These are phyloP conservation scores for Skeletonema grethae DNA, from an alignment of 108 stramenopile species.

Conservation along the genomic window DNA sequence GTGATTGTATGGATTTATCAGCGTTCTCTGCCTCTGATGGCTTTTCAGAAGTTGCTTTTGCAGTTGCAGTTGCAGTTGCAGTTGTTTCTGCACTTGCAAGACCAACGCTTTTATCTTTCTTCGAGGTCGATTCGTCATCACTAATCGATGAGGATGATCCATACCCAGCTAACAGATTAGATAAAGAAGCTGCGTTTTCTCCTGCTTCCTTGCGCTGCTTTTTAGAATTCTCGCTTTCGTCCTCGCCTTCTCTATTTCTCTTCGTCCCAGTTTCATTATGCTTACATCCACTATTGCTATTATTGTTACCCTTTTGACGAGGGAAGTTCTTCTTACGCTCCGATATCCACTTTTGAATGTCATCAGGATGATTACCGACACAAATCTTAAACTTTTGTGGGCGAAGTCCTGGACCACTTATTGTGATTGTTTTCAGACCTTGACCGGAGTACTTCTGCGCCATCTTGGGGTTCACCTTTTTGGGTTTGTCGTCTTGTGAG, in stretches of 20 bases:
- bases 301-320: slow-evolving; percentile 14
- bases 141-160: slow-evolving; percentile 68
- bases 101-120: slow-evolving; percentile 1
- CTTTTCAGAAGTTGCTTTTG: not conserved
- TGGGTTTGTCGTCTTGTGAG: not conserved
- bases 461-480: slow-evolving; percentile 45
- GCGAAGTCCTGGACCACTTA: slow-evolving; percentile 76
- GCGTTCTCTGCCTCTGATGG: slow-evolving; percentile 4
- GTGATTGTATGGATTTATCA: not conserved
- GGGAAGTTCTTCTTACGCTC: slow-evolving; percentile 81
- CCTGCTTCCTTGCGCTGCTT: slow-evolving; percentile 2
- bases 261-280: not conserved
- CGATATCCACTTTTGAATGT: slow-evolving; percentile 82
- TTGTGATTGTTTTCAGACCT: slow-evolving; percentile 82
- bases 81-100: slow-evolving; percentile 19
- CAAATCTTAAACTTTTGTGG: slow-evolving; percentile 81
- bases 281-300: not conserved
- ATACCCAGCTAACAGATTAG: slow-evolving; percentile 79
- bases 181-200: slow-evolving; percentile 30
- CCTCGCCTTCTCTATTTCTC: slow-evolving; percentile 14
- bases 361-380: slow-evolving; percentile 89
- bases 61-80: slow-evolving; percentile 3
- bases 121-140: slow-evolving; percentile 10
- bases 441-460: slow-evolving; percentile 67
- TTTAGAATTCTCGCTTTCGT: not conserved